Evolutionary conservation across 1,284 basidiomycete genomes (phyloP), one percentile per base, ranked within the genome.

Genomic region (Ceratorhiza oryzae-sativae): DNA sequence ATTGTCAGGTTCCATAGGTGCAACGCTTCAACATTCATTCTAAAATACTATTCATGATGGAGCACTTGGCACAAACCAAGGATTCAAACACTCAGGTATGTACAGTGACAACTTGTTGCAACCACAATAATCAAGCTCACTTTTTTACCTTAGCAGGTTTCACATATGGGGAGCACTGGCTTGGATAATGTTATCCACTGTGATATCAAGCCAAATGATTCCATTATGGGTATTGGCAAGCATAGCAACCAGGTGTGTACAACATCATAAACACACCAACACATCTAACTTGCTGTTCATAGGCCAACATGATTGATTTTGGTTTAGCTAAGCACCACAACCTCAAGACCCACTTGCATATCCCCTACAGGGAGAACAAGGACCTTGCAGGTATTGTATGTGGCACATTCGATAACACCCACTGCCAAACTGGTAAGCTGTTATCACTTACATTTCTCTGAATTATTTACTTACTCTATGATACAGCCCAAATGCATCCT

Each of bases 291-390:
- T 20, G 36, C 13, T 39, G 13, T 46, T 46, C 45, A 39, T 39
- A 67, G 63, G 97, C 99, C 83, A 98, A 98, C 79, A 93, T 98
- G 77, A 99, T 99, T 80, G 97, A 99, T 82, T 99, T 99, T 76
- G 97, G 97, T 85, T 87, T 99, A 68, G 96, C 97, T 51, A 98
- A 98, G 85, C 99, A 97, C 88, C 89, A 97, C 74, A 96, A 99
- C 85, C 96, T 96, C 51, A 98, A 98, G 90, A 99, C 97, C 70
- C 97, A 99, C 81, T 87, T 98, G 53, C 97, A 99, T 82, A 99
- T 99, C 77, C 97, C 97, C 3, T 99, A 99, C 87, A 88, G 97
- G 78, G 97, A 99, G 89, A 98, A 98, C 88, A 98, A 99, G 92
- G 98, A 98, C 81, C 83, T 99, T 77, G 98, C 97, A 0, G 97